A percentile compares a stretch with the other conserved stretches of the same genome.
phyloP scores from a whole-genome alignment of 768 basidiomycete genomes.

The Saitozyma podzolica region DNA sequence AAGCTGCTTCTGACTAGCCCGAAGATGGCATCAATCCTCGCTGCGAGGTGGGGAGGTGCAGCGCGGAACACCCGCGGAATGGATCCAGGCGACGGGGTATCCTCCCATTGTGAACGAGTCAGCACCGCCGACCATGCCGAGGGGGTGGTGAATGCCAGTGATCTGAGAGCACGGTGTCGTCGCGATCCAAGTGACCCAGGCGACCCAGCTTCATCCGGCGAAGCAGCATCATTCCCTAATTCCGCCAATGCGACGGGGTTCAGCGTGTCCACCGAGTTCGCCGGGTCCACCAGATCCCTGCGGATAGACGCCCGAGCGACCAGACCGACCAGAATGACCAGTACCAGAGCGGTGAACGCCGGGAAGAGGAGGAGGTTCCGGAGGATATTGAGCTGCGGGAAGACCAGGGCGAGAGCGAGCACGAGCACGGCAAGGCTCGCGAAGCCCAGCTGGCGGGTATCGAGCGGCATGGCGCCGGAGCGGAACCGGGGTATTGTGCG shows the following conservation, averaged over 20 bases:
- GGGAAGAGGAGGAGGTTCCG: conserved; percentile 18
- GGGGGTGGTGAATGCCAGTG: conserved; percentile 74
- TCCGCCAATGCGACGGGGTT: not conserved
- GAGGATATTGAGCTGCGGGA: conserved; percentile 18
- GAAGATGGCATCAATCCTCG: conserved; percentile 68
- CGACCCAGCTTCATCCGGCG: not conserved
- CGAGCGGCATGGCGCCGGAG: too few relatives aligned
- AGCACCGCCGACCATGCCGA: conserved; percentile 92
- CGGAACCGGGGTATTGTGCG: too few relatives aligned
- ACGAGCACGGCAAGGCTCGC: conserved; percentile 10
- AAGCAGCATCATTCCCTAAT: too few relatives aligned
- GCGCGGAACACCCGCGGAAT: conserved; percentile 56
- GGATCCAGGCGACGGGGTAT: conserved; percentile 57
- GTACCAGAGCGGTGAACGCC: conserved; percentile 10
- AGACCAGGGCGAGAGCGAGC: conserved; percentile 16
- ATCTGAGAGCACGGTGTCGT: too few relatives aligned
- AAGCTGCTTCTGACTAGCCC: conserved; percentile 83
- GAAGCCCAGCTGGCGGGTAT: too few relatives aligned
- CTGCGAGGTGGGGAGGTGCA: conserved; percentile 63
- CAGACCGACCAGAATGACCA: conserved; percentile 13
- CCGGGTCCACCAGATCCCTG: not conserved
- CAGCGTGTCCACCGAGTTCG: not conserved
- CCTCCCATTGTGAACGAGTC: conserved; percentile 86
- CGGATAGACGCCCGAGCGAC: conserved; percentile 8
- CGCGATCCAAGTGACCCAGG: conserved; percentile 54